These are phyloP conservation scores for Urtica urens DNA, from an alignment of 306 rosid genomes.

Conservation along the genomic window DNA sequence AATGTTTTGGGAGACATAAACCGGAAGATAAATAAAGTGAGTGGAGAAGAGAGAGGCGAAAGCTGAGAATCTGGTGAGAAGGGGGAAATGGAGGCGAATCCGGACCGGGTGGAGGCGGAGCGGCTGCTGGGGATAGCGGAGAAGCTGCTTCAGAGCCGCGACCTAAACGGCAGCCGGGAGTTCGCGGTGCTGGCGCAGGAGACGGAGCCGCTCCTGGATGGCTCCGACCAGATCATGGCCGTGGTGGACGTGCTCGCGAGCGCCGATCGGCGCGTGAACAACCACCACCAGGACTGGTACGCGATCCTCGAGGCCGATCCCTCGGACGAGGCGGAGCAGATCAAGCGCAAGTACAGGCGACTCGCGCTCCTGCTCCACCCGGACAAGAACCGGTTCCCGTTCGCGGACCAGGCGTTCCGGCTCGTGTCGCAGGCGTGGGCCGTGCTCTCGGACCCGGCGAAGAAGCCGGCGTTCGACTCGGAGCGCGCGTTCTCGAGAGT, in stretches of 20 bases:
- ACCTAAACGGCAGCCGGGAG: constrained; percentile 58
- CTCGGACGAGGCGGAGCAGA: constrained; percentile 41
- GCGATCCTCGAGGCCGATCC: constrained; percentile 53
- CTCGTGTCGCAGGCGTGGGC: constrained; percentile 84
- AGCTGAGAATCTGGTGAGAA: not conserved
- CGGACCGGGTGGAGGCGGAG: constrained; percentile 60
- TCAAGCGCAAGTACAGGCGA: constrained; percentile 55
- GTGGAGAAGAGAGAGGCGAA: not conserved
- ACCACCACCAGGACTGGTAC: constrained; percentile 73
- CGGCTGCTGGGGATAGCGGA: constrained; percentile 72
- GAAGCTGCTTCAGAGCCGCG: constrained; percentile 57
- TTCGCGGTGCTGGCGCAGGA: constrained; percentile 81
- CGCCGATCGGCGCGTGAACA: constrained; percentile 44
- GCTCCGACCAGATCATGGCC: constrained; percentile 88
- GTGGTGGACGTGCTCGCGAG: constrained; percentile 64
- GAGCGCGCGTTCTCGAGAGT: constrained; percentile 37
- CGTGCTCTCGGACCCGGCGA: constrained; percentile 43
- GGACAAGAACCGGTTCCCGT: constrained; percentile 58
- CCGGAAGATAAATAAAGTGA: no score
- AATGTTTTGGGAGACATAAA: no score
- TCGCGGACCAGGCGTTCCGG: constrained; percentile 60
- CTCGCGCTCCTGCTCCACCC: constrained; percentile 79
- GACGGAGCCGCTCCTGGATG: constrained; percentile 71
- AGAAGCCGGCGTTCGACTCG: constrained; percentile 43
- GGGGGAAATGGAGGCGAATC: constrained; percentile 13